Evolutionary conservation across 495 filamentous ascomycete species (phyloP).

Genomic region (Penicillium paradoxum): DNA sequence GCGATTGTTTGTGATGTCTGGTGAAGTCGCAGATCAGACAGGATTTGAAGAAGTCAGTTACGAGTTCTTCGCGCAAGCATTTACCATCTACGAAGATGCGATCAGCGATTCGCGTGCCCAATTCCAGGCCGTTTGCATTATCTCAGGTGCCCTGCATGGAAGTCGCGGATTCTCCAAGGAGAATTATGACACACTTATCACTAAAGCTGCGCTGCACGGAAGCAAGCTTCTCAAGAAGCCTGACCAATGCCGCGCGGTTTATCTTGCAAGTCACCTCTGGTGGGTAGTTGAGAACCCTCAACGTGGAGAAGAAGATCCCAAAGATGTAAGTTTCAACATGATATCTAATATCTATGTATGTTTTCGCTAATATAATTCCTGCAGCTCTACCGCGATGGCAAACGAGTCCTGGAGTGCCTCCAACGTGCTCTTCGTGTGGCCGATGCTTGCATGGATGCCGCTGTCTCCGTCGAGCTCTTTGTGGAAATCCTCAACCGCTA

Average conservation of each 20-base stretch:
- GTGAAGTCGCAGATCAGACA: slow-evolving; percentile 87
- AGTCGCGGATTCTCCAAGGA: slow-evolving; percentile 86
- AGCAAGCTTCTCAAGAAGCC: slow-evolving; percentile 98
- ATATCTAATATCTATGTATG: background rate
- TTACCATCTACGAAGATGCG: slow-evolving; percentile 95
- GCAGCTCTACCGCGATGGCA: slow-evolving; percentile 93
- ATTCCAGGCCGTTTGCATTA: slow-evolving; percentile 95
- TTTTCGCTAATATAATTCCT: slow-evolving; percentile 1
- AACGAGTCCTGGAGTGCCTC: slow-evolving; percentile 91
- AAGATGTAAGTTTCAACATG: slow-evolving; percentile 60
- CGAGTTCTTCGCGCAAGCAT: slow-evolving; percentile 97
- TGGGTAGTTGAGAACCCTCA: slow-evolving; percentile 89
- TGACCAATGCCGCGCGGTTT: slow-evolving; percentile 94
- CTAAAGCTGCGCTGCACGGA: slow-evolving; percentile 92
- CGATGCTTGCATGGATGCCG: slow-evolving; percentile 99
- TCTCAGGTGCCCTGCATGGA: slow-evolving; percentile 81
- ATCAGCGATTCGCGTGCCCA: slow-evolving; percentile 93
- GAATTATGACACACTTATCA: slow-evolving; percentile 98
- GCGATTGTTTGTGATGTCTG: slow-evolving; percentile 83
- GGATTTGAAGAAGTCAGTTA: slow-evolving; percentile 94
- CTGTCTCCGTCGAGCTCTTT: slow-evolving; percentile 93
- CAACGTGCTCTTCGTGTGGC: slow-evolving; percentile 94
- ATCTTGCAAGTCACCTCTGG: slow-evolving; percentile 93
- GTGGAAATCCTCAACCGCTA: slow-evolving; percentile 98
- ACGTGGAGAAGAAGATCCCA: slow-evolving; percentile 76